phyloP scores from a whole-genome alignment of 345 rosid species.

The Aethionema arabicum region DNA sequence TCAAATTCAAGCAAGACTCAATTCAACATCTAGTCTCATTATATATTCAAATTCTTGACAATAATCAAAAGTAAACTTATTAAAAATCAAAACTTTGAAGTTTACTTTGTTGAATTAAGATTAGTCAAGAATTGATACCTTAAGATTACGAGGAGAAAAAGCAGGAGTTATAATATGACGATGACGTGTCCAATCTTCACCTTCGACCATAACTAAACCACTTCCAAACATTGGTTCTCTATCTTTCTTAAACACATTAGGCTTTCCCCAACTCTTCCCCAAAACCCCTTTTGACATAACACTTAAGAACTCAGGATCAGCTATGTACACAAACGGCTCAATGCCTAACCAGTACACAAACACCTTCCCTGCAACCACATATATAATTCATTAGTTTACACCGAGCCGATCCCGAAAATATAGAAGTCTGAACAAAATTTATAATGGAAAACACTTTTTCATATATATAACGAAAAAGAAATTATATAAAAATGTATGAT shows the following conservation, averaged over 20 bases:
- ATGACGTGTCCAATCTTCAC: constrained; percentile 88
- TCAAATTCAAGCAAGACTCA: too few relatives aligned
- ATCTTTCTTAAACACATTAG: constrained; percentile 72
- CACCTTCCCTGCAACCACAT: constrained; percentile 67
- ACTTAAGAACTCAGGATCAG: constrained; percentile 85
- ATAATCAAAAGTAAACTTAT: too few relatives aligned
- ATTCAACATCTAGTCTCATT: too few relatives aligned
- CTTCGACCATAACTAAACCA: constrained; percentile 85
- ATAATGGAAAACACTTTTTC: too few relatives aligned
- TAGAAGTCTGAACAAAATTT: too few relatives aligned
- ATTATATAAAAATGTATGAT: too few relatives aligned
- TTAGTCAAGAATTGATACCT: constrained; percentile 45
- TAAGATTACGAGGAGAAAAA: constrained; percentile 70
- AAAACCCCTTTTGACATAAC: constrained; percentile 67
- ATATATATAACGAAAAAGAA: too few relatives aligned
- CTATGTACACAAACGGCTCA: constrained; percentile 87
- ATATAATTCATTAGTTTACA: neutral
- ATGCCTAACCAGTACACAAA: constrained; percentile 92
- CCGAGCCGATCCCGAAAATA: too few relatives aligned
- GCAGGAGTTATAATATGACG: constrained; percentile 91
- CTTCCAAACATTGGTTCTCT: constrained; percentile 92
- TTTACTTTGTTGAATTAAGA: constrained; percentile 31
- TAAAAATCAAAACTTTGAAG: constrained; percentile 22
- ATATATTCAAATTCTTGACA: too few relatives aligned
- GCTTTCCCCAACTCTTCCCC: constrained; percentile 98